These are phyloP conservation scores for Actinomortierella ambigua DNA, from an alignment of 371 early-diverging fungal species.

Conservation along the genomic window DNA sequence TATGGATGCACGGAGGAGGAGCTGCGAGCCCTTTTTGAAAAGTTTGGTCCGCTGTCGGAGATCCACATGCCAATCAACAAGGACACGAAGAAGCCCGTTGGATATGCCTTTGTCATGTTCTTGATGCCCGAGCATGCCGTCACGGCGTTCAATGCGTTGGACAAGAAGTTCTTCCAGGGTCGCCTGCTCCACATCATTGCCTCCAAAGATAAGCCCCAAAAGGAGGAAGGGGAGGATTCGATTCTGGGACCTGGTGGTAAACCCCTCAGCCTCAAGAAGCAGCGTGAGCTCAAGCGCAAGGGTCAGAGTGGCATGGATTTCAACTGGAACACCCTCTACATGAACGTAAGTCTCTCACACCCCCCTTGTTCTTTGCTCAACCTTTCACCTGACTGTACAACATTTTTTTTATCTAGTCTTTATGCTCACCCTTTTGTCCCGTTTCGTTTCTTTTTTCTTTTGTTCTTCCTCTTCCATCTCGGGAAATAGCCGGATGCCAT, in stretches of 20 bases:
- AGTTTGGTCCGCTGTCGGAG: constrained; percentile 91
- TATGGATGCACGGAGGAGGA: constrained; percentile 91
- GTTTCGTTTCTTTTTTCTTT: not conserved
- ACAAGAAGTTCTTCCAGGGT: constrained; percentile 90
- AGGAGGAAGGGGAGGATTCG: constrained; percentile 66
- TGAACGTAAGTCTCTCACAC: constrained; percentile 71
- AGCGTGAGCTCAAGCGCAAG: constrained; percentile 81
- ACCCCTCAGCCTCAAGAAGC: constrained; percentile 72
- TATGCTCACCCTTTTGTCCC: constrained; percentile 5
- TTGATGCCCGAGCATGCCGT: constrained; percentile 93
- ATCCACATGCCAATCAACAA: constrained; percentile 92
- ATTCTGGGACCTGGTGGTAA: constrained; percentile 61
- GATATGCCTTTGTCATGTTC: constrained; percentile 89
- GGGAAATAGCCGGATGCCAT: constrained; percentile 89
- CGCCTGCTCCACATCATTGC: constrained; percentile 80
- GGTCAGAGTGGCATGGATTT: constrained; percentile 80
- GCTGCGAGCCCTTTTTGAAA: constrained; percentile 74
- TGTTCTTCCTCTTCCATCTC: constrained; percentile 2
- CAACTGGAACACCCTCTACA: constrained; percentile 95
- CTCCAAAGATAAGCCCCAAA: constrained; percentile 79
- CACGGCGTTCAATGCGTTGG: constrained; percentile 79
- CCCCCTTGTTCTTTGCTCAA: not conserved
- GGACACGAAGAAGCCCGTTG: constrained; percentile 92
- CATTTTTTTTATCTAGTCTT: not conserved
- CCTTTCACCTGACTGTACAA: not conserved